These are phyloP conservation scores for Cotoneaster glaucophyllus DNA, from an alignment of 306 rosid species.

Conservation along the genomic window DNA sequence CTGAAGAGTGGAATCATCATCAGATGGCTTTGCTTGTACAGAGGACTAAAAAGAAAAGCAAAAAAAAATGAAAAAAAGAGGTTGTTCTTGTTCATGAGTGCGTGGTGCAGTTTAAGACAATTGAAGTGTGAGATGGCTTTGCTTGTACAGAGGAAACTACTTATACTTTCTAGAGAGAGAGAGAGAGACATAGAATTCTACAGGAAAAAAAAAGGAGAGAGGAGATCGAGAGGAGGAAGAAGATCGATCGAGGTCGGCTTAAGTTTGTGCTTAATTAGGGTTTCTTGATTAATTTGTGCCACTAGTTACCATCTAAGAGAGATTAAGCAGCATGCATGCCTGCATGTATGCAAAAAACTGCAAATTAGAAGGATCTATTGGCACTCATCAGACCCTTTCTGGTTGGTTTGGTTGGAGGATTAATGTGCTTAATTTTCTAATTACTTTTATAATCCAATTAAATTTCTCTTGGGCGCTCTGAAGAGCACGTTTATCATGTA, in stretches of 20 bases:
- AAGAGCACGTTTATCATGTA: neutral
- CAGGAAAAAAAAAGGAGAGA: neutral
- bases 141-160: neutral
- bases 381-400: neutral
- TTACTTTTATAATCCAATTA: neutral
- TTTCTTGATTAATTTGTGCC: neutral
- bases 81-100: neutral
- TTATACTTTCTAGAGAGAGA: neutral
- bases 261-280: neutral
- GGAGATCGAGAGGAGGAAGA: neutral
- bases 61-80: neutral
- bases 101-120: neutral
- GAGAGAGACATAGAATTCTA: neutral
- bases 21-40: constrained; percentile 31
- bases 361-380: neutral
- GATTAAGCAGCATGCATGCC: neutral
- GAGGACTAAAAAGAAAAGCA: neutral
- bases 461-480: neutral
- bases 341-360: neutral
- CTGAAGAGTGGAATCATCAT: constrained; percentile 15
- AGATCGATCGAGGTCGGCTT: neutral
- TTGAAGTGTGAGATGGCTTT: neutral
- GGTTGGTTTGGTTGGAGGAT: neutral
- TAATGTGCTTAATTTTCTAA: neutral
- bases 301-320: neutral